Percentiles rank a stretch among this genome's conserved stretches.
phyloP scores from a whole-genome alignment of 2,329 filamentous ascomycete species.

The Arthrobotrys musiformis region DNA sequence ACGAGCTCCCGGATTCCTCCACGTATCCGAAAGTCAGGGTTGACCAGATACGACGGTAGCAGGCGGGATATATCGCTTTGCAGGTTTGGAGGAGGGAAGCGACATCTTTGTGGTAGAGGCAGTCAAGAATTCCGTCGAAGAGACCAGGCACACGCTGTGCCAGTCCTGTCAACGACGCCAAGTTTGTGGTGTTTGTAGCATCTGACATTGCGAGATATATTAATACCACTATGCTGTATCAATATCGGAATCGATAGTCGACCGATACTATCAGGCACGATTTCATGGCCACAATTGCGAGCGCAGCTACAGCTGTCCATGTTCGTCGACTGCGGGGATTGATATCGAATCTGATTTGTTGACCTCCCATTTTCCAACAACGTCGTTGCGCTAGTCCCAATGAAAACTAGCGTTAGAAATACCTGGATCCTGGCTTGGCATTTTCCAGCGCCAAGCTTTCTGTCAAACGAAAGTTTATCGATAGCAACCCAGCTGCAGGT shows the following conservation, averaged over 20 bases:
- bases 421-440: not conserved
- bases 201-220: too few species aligned
- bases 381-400: too few species aligned
- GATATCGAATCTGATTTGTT: too few species aligned
- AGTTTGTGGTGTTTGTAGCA: not conserved
- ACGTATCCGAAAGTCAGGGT: not conserved
- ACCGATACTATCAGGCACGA: too few species aligned
- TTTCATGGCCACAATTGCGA: too few species aligned
- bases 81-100: not conserved
- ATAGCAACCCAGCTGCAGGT: not conserved
- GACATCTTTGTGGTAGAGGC: not conserved
- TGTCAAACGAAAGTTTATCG: not conserved
- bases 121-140: not conserved
- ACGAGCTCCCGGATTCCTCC: too few species aligned
- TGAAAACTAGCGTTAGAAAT: not conserved
- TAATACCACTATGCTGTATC: too few species aligned
- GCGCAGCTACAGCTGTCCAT: too few species aligned
- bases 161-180: not conserved
- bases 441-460: not conserved
- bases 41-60: constrained; percentile 5
- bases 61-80: not conserved
- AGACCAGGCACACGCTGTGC: not conserved
- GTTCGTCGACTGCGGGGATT: too few species aligned
- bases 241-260: too few species aligned
- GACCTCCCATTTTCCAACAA: not conserved